These are phyloP conservation scores for Pelagomonas calceolata DNA, from an alignment of 108 stramenopile species.

Conservation along the genomic window DNA sequence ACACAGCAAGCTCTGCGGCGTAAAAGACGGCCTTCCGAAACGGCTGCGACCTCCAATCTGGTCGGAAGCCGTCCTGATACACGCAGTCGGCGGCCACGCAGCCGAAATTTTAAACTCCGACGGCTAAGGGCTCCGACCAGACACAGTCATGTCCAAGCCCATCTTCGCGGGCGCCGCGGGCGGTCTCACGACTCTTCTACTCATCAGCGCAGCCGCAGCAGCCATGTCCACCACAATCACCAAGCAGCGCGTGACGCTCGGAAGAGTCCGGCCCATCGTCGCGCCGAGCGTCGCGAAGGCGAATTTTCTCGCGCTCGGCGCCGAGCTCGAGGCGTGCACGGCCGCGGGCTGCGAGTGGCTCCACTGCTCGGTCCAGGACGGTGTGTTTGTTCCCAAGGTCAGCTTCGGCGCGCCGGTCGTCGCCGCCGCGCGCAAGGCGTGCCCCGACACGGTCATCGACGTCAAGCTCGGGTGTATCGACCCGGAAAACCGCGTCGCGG, in stretches of 20 bases:
- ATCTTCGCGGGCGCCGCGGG: too few relatives aligned
- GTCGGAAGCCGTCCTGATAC: too few relatives aligned
- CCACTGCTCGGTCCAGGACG: constrained; percentile 29
- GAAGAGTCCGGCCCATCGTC: constrained; percentile 75
- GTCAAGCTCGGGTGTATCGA: constrained; percentile 53
- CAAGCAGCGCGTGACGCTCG: constrained; percentile 67
- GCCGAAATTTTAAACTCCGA: too few relatives aligned
- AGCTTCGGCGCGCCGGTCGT: constrained; percentile 25
- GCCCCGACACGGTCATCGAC: constrained; percentile 38
- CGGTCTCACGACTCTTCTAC: too few relatives aligned
- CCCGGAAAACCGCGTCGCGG: constrained; percentile 50
- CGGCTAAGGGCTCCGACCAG: too few relatives aligned
- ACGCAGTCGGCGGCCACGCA: too few relatives aligned
- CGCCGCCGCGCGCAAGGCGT: constrained; percentile 35
- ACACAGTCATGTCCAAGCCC: too few relatives aligned
- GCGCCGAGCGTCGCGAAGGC: constrained; percentile 19
- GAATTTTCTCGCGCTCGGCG: constrained; percentile 21
- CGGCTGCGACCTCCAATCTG: too few relatives aligned
- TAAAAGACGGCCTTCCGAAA: too few relatives aligned
- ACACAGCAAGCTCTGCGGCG: too few relatives aligned
- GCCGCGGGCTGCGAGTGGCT: constrained; percentile 41
- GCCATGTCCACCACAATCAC: constrained; percentile 92
- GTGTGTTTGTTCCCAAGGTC: constrained; percentile 30
- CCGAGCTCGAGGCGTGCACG: constrained; percentile 31
- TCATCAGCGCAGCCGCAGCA: too few relatives aligned